Evolutionary conservation across 768 basidiomycete species (phyloP), one percentile per base, ranked within the genome.

Genomic region (Serendipita sp.): DNA sequence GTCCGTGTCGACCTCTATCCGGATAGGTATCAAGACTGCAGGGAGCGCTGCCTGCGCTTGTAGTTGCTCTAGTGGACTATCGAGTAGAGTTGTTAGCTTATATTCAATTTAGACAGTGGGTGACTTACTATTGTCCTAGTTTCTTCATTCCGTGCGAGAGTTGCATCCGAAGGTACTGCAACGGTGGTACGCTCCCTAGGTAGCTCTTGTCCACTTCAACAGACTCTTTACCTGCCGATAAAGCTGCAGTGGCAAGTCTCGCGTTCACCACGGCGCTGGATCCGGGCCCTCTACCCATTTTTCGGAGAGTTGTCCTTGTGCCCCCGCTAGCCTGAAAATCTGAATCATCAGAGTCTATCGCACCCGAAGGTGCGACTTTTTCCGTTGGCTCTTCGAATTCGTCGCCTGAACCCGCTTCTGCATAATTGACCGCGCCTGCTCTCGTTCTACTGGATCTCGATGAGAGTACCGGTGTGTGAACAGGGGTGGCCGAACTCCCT

Each of bases 1-100:
- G 10, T 91, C 90, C 10, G 88, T 91, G 71, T 97, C 94, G 69
- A 99, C 84, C 69, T 98, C 94, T 62, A 99, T 88, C 52, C 91
- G 89, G 65, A 99, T 91, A 2, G 96, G 96, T 11, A 98, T 83
- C 37, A 95, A 83, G 3, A 79, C 71, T 2, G 79, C 77, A 0
- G 76, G 72, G 66, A 74, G 74, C 52, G 77, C 71, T 2, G 89
- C 87, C 69, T 88, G 83, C 16, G 72, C 71, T 60, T 86, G 81
- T 36, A 95, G 73, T 11, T 77, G 74, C 36, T 91, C 86, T 50
- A 80, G 78, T 0, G 85, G 70, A 50, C 91, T 73, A 68, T 44
- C 18, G 43, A n/a, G 60, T 5, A 8, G 2, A 50, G 1, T 8
- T 50, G 5, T 18, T 18, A 31, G 29, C n/a, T 43, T 52, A 44